A percentile compares a stretch with the other conserved stretches of the same genome.
Conservation (phyloP, 179 eudicot species). For the Pouteria campechiana region DNA sequence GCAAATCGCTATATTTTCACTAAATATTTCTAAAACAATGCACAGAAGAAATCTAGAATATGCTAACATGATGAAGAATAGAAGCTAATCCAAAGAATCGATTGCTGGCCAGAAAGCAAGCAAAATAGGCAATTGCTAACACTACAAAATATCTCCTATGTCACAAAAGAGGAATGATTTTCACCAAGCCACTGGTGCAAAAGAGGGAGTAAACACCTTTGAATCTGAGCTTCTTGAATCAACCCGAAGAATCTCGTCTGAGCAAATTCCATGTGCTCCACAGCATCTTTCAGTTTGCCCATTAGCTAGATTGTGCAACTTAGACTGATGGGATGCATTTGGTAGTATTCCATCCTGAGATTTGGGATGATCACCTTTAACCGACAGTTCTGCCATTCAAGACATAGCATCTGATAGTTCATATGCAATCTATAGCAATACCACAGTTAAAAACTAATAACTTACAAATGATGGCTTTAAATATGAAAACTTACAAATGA, state of each 20-base stretch:
- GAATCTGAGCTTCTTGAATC: slow-evolving; percentile 30
- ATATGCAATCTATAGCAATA: background rate
- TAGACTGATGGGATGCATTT: slow-evolving; percentile 11
- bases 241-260: slow-evolving; percentile 77
- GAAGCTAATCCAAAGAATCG: too few relatives aligned
- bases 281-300: slow-evolving; percentile 43
- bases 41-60: too few relatives aligned
- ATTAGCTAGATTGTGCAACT: slow-evolving; percentile 14
- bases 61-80: too few relatives aligned
- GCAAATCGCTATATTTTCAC: too few relatives aligned
- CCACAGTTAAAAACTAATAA: background rate
- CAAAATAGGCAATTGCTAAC: too few relatives aligned
- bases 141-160: too few relatives aligned
- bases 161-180: too few relatives aligned
- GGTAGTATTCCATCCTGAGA: slow-evolving; percentile 11
- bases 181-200: too few relatives aligned
- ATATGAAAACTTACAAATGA: background rate
- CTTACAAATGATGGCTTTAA: background rate
- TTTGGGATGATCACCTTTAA: slow-evolving; percentile 15
- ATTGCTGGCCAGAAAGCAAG: too few relatives aligned
- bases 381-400: slow-evolving; percentile 19
- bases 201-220: slow-evolving; percentile 4
- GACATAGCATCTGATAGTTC: background rate
- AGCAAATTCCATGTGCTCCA: slow-evolving; percentile 71
- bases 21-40: too few relatives aligned